Conservation (phyloP, 768 basidiomycete species). For the Roridomyces roridus region DNA sequence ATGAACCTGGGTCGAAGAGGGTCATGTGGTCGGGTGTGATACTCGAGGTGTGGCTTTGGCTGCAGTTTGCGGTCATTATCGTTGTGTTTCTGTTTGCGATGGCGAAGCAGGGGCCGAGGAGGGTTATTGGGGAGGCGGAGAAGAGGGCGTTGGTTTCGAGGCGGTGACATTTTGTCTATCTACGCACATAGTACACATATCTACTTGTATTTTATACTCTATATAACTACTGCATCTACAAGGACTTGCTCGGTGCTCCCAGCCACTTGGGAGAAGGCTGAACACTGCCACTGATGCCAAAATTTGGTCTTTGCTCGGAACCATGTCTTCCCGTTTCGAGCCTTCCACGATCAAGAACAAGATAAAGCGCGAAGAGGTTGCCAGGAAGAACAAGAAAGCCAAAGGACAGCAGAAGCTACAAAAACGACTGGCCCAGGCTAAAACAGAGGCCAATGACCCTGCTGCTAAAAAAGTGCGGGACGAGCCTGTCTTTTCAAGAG, state of each 20-base stretch:
- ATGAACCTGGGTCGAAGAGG: constrained; percentile 27
- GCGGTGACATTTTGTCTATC: constrained; percentile 3
- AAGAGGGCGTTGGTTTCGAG: constrained; percentile 30
- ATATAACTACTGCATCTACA: too few species aligned
- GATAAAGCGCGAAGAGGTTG: constrained; percentile 81
- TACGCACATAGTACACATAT: not conserved
- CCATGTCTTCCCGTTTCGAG: constrained; percentile 67
- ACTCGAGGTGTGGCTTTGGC: constrained; percentile 83
- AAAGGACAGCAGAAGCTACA: constrained; percentile 85
- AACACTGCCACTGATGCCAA: too few species aligned
- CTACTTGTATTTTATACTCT: not conserved
- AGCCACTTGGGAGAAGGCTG: too few species aligned
- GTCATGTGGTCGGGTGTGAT: constrained; percentile 48
- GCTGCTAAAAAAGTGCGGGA: constrained; percentile 73
- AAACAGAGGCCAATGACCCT: constrained; percentile 78
- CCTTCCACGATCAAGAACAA: constrained; percentile 86
- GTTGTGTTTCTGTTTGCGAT: constrained; percentile 82
- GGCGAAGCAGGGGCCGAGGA: constrained; percentile 78
- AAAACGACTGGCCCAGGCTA: constrained; percentile 76
- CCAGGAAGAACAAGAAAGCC: constrained; percentile 74
- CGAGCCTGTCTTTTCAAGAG: not conserved
- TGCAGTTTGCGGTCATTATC: constrained; percentile 80
- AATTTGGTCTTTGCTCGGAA: too few species aligned
- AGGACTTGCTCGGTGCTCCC: too few species aligned
- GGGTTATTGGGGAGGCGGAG: constrained; percentile 58